Conservation (phyloP, 371 early-diverging fungal genomes). For the Lichtheimia hyalospora region DNA sequence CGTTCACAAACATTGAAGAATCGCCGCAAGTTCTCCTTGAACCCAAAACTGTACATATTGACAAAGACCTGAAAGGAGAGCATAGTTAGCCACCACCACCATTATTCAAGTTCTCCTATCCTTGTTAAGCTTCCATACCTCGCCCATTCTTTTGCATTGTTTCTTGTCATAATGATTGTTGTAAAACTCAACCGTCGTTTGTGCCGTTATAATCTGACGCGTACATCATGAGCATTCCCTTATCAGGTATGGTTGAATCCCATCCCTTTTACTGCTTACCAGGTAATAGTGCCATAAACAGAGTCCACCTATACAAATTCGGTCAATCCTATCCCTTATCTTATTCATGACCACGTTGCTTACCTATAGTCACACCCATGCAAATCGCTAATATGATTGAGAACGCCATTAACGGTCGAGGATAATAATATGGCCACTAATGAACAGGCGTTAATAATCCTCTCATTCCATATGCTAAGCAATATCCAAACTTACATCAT, state of each 20-base stretch:
- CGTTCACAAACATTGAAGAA: slow-evolving; percentile 57
- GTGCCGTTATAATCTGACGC: slow-evolving; percentile 51
- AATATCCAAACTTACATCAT: slow-evolving; percentile 32
- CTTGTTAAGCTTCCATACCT: slow-evolving; percentile 22
- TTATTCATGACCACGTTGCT: too few relatives aligned
- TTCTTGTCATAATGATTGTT: slow-evolving; percentile 56
- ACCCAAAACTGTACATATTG: slow-evolving; percentile 62
- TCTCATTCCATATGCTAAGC: neutral
- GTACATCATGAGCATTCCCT: neutral
- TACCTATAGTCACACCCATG: slow-evolving; percentile 56
- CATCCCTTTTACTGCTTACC: slow-evolving; percentile 3
- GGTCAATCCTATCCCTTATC: too few relatives aligned
- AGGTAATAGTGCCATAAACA: slow-evolving; percentile 10
- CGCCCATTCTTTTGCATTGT: slow-evolving; percentile 51
- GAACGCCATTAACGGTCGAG: slow-evolving; percentile 58
- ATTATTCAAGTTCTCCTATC: neutral
- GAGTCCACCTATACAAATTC: slow-evolving; percentile 2
- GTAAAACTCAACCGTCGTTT: slow-evolving; percentile 66
- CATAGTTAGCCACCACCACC: neutral
- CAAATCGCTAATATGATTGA: slow-evolving; percentile 57
- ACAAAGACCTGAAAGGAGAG: slow-evolving; percentile 34
- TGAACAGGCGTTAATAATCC: neutral
- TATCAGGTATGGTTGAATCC: too few relatives aligned
- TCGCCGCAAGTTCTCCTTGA: slow-evolving; percentile 44
- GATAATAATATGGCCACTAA: slow-evolving; percentile 66